These are phyloP conservation scores for Aspergillus sp. DNA, from an alignment of 2,329 filamentous ascomycete species.

Conservation along the genomic window DNA sequence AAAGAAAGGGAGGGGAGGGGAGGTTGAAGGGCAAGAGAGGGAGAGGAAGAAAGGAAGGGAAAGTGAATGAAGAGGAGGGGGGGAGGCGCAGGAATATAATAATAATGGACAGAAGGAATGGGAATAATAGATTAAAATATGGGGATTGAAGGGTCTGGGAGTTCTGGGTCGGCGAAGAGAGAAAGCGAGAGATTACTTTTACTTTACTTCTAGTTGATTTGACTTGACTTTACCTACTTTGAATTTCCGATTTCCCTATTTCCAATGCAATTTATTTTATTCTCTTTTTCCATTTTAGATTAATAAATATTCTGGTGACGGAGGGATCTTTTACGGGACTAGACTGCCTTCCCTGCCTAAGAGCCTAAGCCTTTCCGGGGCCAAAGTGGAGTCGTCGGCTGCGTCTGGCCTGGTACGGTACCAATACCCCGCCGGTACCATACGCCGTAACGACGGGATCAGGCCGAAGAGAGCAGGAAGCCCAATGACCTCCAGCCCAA, in stretches of 20 bases:
- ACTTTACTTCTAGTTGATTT: no score
- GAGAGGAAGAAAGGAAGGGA: neutral
- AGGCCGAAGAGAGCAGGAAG: conserved; percentile 10
- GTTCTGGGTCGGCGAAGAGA: no score
- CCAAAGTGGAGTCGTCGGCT: neutral
- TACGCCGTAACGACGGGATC: neutral
- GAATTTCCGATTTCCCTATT: no score
- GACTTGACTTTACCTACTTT: no score
- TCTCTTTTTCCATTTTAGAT: neutral
- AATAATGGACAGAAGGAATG: conserved; percentile 3
- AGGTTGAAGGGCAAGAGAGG: conserved; percentile 3
- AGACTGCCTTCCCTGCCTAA: no score
- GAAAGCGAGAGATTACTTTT: no score
- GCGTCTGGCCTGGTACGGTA: conserved; percentile 2
- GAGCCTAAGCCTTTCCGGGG: neutral
- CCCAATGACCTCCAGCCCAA: conserved; percentile 12
- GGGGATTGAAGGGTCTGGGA: neutral
- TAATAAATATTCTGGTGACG: neutral
- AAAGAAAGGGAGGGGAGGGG: conserved; percentile 3
- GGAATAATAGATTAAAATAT: conserved; percentile 2
- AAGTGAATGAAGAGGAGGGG: neutral
- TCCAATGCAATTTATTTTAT: no score
- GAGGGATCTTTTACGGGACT: no score
- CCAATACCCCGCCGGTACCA: neutral
- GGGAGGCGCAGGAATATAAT: conserved; percentile 2